Evolutionary conservation across 2,329 filamentous ascomycete genomes (phyloP), one percentile per base, ranked within the genome.

Genomic region (Septoria linicola): DNA sequence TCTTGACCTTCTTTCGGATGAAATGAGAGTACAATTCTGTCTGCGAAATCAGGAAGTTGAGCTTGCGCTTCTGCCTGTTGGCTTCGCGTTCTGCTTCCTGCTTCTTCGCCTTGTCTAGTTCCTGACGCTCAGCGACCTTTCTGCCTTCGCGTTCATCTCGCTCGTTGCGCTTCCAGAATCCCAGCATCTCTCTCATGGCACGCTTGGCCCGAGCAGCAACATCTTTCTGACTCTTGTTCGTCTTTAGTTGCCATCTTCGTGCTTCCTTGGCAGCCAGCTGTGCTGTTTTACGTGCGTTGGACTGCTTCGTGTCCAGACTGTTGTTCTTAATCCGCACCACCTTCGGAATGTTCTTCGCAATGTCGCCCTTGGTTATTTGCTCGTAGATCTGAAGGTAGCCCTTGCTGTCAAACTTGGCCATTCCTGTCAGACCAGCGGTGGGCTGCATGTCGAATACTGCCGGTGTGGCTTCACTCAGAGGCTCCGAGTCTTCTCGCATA

Each of bases 11-110:
- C 76, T 96, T 95, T 70, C 93, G 92, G 64, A 99, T 96, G 72
- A 99, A 99, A 78, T 99, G 93, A 35, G 92, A 97, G 77, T 99
- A 99, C 43, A 99, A 80, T 70, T 99, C 93, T 1, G 93, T 99
- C 74, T 99, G 93, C 1, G 92, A 96, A 70, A 99, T 99, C 58
- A 99, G 80, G 80, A 99, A 99, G 74, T 99, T 97, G 69, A 99
- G 88, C 76, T 99, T 99, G 65, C 93, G 85, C 81, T 95, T 96
- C 75, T 99, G 93, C 59, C 93, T 83, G 63, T 95, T 95, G 13
- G 93, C 90, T 80, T 99, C 93, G 59, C 95, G 90, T 64, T 97
- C 93, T 4, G 93, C 93, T 76, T 99, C 93, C 54, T 92, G 91
- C 73, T 92, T 95, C 72, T 93, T 91, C 14, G 93, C 93, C 65